These are phyloP conservation scores for Sequoiadendron giganteum DNA, from an alignment of 75 land plant genomes.

Conservation along the genomic window DNA sequence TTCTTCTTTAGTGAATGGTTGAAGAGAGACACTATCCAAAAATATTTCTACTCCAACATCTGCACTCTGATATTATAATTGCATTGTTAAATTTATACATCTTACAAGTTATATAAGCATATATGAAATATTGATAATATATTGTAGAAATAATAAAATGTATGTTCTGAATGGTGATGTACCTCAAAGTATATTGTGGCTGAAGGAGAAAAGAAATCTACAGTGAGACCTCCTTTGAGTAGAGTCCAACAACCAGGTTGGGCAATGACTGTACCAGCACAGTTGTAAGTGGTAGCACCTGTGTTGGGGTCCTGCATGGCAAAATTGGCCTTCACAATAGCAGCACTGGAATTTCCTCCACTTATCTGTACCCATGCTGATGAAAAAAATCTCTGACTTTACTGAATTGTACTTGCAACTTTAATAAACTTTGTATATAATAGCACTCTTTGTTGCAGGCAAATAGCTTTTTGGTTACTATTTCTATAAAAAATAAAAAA, in stretches of 20 bases:
- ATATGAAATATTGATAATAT: not conserved
- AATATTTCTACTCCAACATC: constrained; percentile 45
- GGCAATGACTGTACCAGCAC: constrained; percentile 21
- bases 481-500: too few species aligned
- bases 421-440: too few species aligned
- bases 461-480: too few species aligned
- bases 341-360: constrained; percentile 27
- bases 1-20: constrained; percentile 59
- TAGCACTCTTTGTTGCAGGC: too few species aligned
- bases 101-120: not conserved
- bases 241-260: constrained; percentile 25
- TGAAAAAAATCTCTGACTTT: not conserved
- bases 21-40: constrained; percentile 65
- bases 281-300: not conserved
- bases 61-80: constrained; percentile 28
- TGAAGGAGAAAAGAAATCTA: constrained; percentile 13
- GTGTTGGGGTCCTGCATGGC: constrained; percentile 13
- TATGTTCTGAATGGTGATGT: not conserved
- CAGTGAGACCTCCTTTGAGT: constrained; percentile 26
- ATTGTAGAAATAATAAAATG: not conserved
- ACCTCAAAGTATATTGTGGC: constrained; percentile 58
- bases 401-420: not conserved
- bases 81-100: not conserved
- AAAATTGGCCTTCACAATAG: constrained; percentile 31
- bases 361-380: constrained; percentile 67